Evolutionary conservation across 2,329 filamentous ascomycete species (phyloP).

Genomic region (Botrytis aclada): DNA sequence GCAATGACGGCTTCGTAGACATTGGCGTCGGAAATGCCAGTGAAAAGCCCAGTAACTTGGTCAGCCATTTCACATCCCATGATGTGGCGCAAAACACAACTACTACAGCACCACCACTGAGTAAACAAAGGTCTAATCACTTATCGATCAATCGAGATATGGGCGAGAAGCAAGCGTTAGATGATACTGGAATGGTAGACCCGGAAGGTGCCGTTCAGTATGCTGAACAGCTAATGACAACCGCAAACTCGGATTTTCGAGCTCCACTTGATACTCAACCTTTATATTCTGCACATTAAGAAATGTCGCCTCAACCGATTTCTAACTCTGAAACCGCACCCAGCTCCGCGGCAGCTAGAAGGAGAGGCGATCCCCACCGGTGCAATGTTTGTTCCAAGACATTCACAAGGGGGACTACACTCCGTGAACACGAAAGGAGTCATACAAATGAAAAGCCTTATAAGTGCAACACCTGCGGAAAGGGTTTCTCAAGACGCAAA

Average conservation of each 20-base stretch:
- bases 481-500: neutral
- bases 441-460: neutral
- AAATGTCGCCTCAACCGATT: accelerated
- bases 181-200: neutral
- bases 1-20: neutral
- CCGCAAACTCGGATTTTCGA: neutral
- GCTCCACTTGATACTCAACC: neutral
- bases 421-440: neutral
- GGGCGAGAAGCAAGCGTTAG: neutral
- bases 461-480: neutral
- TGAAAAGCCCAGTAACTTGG: neutral
- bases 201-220: neutral
- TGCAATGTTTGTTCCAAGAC: neutral
- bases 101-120: neutral
- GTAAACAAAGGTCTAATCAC: neutral
- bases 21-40: neutral
- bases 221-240: neutral
- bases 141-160: neutral
- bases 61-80: neutral
- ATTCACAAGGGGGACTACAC: neutral
- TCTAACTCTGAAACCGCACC: neutral
- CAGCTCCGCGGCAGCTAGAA: neutral
- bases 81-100: neutral
- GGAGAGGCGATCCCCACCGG: neutral
- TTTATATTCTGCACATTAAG: too few species aligned